Percentiles rank a stretch among this genome's conserved stretches.
phyloP scores from a whole-genome alignment of 495 filamentous ascomycete genomes.

The Hypoxylon lenormandii region DNA sequence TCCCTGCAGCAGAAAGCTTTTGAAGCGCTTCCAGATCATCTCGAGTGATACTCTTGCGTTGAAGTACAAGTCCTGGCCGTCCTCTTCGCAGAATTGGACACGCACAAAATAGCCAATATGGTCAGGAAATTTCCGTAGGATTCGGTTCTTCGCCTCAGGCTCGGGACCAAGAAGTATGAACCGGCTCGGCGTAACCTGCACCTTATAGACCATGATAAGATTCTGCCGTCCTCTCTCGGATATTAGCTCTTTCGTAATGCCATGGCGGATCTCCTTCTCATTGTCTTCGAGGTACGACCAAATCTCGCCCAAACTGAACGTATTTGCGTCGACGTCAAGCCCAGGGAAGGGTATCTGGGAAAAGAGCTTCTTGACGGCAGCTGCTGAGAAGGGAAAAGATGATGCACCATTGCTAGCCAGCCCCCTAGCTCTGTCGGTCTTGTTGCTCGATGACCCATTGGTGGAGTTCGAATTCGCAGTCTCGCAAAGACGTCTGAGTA shows the following conservation, averaged over 20 bases:
- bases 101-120: constrained; percentile 75
- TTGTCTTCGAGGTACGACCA: constrained; percentile 55
- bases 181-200: constrained; percentile 74
- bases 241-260: constrained; percentile 42
- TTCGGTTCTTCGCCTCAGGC: constrained; percentile 76
- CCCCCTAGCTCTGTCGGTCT: constrained; percentile 20
- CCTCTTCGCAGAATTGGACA: constrained; percentile 78
- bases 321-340: constrained; percentile 59
- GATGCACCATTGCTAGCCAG: neutral
- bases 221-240: constrained; percentile 41
- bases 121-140: constrained; percentile 75
- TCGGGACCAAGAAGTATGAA: constrained; percentile 77
- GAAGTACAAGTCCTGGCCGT: constrained; percentile 71
- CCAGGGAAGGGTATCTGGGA: constrained; percentile 62
- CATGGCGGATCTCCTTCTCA: constrained; percentile 53
- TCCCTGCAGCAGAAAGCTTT: constrained; percentile 63
- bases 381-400: constrained; percentile 51
- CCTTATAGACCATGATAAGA: constrained; percentile 66
- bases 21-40: constrained; percentile 70
- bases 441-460: constrained; percentile 5
- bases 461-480: neutral
- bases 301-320: constrained; percentile 60
- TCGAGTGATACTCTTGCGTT: constrained; percentile 66
- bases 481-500: constrained; percentile 51
- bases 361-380: constrained; percentile 63